Evolutionary conservation across 495 filamentous ascomycete genomes (phyloP), one percentile per base, ranked within the genome.

Genomic region (Neurospora sp.): DNA sequence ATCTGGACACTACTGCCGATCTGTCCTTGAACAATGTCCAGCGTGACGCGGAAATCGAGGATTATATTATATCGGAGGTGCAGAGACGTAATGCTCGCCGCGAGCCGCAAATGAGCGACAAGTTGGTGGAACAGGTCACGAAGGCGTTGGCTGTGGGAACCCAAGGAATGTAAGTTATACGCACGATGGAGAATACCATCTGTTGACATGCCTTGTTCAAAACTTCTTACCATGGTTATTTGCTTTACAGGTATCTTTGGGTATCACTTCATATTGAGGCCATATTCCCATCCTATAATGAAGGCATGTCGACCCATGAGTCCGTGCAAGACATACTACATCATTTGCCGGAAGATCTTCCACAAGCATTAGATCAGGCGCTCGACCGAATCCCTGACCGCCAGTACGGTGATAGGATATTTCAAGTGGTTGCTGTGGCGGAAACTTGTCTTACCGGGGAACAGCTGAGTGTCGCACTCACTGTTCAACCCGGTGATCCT

Each of bases 181-280:
- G 24, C 24, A 28, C 24, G 24, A 28, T 28, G 24, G 24, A 28
- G 24, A 28, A 1, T 28, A 28, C 24, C 24, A 28, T 28, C 24
- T 28, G 24, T 28, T 28, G 24, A 28, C 24, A 28, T 28, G 24
- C 24, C 0, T 28, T 28, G 24, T 28, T 28, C 24, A 28, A 28
- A 28, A 28, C 24, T 28, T 28, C 24, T 28, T 0, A 28, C 24
- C 24, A 28, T 28, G 24, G 24, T 2, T 28, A 28, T 28, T 28
- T 28, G 24, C 24, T 28, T 28, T 28, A 28, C 24, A 28, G 24
- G 72, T 73, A 73, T 37, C 72, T 73, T 1, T 73, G 72, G 72
- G 72, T 73, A 0, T n/a, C 69, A 0, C 69, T 73, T 1, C 72
- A 73, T 3, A 9, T 73, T 0, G 72, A 71, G 7, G 1, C 69